phyloP scores from a whole-genome alignment of 2,329 filamentous ascomycete species.

The Fusarium subglutinans region DNA sequence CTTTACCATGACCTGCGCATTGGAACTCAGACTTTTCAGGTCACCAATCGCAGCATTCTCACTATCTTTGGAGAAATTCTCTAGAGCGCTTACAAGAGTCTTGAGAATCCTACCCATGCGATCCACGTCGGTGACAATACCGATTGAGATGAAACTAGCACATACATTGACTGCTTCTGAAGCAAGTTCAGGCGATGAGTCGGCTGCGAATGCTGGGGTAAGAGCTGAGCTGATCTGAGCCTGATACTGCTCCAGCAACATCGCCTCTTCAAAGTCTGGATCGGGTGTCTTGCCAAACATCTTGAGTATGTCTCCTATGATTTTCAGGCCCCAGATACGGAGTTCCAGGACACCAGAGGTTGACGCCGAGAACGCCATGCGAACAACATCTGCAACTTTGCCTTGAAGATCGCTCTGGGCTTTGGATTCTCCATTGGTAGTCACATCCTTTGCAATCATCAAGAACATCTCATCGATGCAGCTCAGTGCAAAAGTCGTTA shows the following conservation, averaged over 20 bases:
- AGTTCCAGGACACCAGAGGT: constrained; percentile 92
- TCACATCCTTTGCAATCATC: constrained; percentile 80
- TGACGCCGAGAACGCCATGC: constrained; percentile 96
- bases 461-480: constrained; percentile 85
- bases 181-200: constrained; percentile 94
- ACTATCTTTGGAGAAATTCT: constrained; percentile 86
- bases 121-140: constrained; percentile 96
- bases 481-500: constrained; percentile 91
- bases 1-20: constrained; percentile 98
- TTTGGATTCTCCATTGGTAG: constrained; percentile 79
- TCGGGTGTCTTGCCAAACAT: constrained; percentile 96
- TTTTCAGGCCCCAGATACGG: constrained; percentile 89
- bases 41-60: constrained; percentile 92
- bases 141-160: constrained; percentile 96
- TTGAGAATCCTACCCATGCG: constrained; percentile 99
- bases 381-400: constrained; percentile 89
- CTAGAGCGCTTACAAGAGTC: constrained; percentile 86
- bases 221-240: constrained; percentile 97
- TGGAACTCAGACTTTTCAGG: constrained; percentile 89
- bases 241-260: constrained; percentile 96
- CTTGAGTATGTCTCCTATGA: constrained; percentile 91
- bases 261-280: constrained; percentile 97
- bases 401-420: constrained; percentile 83
- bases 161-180: constrained; percentile 97
- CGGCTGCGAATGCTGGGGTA: constrained; percentile 93